These are phyloP conservation scores for Papiliotrema laurentii DNA, from an alignment of 1,284 basidiomycete species.

Conservation along the genomic window DNA sequence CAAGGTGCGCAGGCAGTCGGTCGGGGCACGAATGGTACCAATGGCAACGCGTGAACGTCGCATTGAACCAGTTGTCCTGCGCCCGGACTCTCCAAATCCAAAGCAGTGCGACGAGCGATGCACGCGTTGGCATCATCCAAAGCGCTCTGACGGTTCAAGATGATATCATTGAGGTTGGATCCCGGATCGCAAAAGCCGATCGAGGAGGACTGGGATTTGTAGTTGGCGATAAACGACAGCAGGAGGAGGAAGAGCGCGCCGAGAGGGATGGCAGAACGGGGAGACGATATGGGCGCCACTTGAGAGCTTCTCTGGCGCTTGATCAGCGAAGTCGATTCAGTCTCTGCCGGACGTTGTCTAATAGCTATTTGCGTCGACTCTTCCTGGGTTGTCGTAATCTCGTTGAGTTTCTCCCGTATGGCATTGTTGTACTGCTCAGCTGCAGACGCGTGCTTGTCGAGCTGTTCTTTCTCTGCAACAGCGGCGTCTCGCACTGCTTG, in stretches of 20 bases:
- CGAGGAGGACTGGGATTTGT: slow-evolving; percentile 57
- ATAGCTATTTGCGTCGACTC: slow-evolving; percentile 3
- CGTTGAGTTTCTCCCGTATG: slow-evolving; percentile 28
- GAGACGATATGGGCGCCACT: slow-evolving; percentile 12
- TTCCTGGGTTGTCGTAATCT: slow-evolving; percentile 7
- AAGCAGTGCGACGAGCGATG: slow-evolving; percentile 42
- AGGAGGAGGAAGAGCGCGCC: slow-evolving; percentile 51
- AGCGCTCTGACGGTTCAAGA: slow-evolving; percentile 44
- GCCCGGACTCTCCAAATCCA: slow-evolving; percentile 20
- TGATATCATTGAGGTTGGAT: slow-evolving; percentile 58
- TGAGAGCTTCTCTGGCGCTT: slow-evolving; percentile 2
- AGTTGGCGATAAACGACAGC: slow-evolving; percentile 48
- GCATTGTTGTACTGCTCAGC: slow-evolving; percentile 32
- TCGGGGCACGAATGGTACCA: slow-evolving; percentile 53
- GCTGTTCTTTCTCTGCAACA: slow-evolving; percentile 10
- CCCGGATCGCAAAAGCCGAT: slow-evolving; percentile 80
- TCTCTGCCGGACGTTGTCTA: slow-evolving; percentile 4
- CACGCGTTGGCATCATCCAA: slow-evolving; percentile 58
- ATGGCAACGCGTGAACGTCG: slow-evolving; percentile 52
- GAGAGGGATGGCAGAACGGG: slow-evolving; percentile 43
- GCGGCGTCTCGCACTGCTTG: slow-evolving; percentile 24
- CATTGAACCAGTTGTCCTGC: slow-evolving; percentile 18
- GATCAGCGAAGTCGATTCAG: slow-evolving; percentile 10
- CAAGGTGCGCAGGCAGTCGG: slow-evolving; percentile 77
- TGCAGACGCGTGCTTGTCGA: slow-evolving; percentile 9